Percentiles rank a stretch among this genome's conserved stretches.
phyloP scores from a whole-genome alignment of 306 rosid genomes.

The Quillaja saponaria region DNA sequence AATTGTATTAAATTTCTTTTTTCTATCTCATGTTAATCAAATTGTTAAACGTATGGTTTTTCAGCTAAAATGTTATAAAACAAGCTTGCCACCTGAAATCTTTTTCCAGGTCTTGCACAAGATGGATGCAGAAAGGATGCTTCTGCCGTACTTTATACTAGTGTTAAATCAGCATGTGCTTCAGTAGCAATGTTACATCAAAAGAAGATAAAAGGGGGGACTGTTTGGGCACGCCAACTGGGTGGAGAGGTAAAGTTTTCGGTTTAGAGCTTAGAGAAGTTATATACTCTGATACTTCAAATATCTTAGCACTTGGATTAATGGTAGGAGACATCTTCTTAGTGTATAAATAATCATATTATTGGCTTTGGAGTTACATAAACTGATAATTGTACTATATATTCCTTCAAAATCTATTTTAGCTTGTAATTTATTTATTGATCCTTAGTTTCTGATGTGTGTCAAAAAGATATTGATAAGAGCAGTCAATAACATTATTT shows the following conservation, averaged over 20 bases:
- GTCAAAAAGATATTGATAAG: too few species aligned
- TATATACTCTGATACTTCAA: constrained; percentile 7
- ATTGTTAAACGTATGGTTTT: constrained; percentile 18
- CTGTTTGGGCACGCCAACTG: constrained; percentile 91
- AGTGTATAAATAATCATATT: too few species aligned
- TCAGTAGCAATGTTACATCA: constrained; percentile 72
- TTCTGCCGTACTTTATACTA: constrained; percentile 79
- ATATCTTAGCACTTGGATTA: constrained; percentile 9
- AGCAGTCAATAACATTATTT: too few species aligned
- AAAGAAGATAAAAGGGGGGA: constrained; percentile 66
- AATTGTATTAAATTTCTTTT: too few species aligned
- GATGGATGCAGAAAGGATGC: constrained; percentile 91
- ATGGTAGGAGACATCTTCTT: constrained; percentile 14
- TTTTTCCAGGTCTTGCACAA: constrained; percentile 73
- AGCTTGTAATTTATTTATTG: too few species aligned
- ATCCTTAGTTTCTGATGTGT: too few species aligned
- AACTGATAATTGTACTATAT: too few species aligned
- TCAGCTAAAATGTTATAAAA: constrained; percentile 14
- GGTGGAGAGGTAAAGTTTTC: constrained; percentile 84
- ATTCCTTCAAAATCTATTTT: too few species aligned
- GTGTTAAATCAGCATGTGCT: constrained; percentile 88
- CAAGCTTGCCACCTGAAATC: constrained; percentile 25
- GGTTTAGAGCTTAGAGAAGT: neutral
- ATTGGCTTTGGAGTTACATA: too few species aligned
- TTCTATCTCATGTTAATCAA: constrained; percentile 5